phyloP scores from a whole-genome alignment of 306 rosid genomes.

The Corylus heterophylla region DNA sequence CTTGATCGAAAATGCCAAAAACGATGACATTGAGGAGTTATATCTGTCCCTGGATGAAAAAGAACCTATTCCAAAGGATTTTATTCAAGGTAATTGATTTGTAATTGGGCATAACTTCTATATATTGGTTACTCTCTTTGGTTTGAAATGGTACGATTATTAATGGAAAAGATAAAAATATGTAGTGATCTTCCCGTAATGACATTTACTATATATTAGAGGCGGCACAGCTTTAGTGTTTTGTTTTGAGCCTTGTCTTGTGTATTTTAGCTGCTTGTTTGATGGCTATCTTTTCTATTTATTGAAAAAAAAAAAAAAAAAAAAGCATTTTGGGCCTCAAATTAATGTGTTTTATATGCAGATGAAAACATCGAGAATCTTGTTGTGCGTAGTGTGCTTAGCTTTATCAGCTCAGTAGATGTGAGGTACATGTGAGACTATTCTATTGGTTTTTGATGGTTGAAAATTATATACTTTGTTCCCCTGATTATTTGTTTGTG shows the following conservation, averaged over 20 bases:
- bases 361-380: constrained; percentile 69
- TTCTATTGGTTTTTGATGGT: constrained; percentile 33
- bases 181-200: neutral
- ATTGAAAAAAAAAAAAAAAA: neutral
- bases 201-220: neutral
- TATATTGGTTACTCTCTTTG: neutral
- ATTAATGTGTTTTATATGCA: constrained; percentile 46
- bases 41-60: constrained; percentile 61
- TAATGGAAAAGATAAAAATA: neutral
- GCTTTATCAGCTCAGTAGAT: constrained; percentile 76
- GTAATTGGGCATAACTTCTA: neutral
- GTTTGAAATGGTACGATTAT: too few relatives aligned
- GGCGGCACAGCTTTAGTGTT: neutral
- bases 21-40: constrained; percentile 50
- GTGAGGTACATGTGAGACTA: constrained; percentile 66
- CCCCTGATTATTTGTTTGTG: constrained; percentile 39
- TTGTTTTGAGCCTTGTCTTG: neutral
- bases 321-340: neutral
- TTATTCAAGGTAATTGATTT: constrained; percentile 56
- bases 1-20: constrained; percentile 69
- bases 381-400: constrained; percentile 67
- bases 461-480: constrained; percentile 23
- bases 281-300: neutral
- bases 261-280: neutral
- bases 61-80: constrained; percentile 52